A percentile compares a stretch with the other conserved stretches of the same genome.
These are phyloP conservation scores for Podila verticillata DNA, from an alignment of 192 early-diverging fungal species.

Conservation along the genomic window DNA sequence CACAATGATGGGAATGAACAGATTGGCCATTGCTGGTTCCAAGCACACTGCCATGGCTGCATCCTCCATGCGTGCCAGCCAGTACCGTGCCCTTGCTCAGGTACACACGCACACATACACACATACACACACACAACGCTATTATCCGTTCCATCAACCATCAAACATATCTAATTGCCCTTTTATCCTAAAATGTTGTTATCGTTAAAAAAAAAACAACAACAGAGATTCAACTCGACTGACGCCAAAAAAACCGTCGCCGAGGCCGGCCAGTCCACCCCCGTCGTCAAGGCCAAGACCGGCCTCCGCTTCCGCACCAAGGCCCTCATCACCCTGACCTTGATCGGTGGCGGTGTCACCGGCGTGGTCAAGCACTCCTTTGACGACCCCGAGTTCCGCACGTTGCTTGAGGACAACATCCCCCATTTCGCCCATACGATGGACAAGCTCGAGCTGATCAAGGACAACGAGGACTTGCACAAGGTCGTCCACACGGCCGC, in stretches of 20 bases:
- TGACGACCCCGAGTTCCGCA: slow-evolving; percentile 36
- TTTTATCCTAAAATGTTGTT: too few relatives aligned
- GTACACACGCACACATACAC: slow-evolving; percentile 17
- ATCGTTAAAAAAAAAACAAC: background rate
- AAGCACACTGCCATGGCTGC: slow-evolving; percentile 39
- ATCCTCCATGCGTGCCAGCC: slow-evolving; percentile 27
- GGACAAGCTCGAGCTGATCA: slow-evolving; percentile 44
- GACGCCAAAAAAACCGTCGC: slow-evolving; percentile 34
- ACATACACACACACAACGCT: too few relatives aligned
- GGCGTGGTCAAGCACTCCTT: slow-evolving; percentile 51
- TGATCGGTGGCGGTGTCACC: slow-evolving; percentile 39
- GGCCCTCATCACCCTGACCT: slow-evolving; percentile 37
- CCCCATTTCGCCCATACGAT: slow-evolving; percentile 43
- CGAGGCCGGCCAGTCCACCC: slow-evolving; percentile 22
- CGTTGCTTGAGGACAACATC: slow-evolving; percentile 36
- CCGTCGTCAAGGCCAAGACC: slow-evolving; percentile 14
- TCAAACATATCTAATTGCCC: too few relatives aligned
- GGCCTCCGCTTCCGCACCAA: slow-evolving; percentile 51
- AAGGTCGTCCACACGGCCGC: slow-evolving; percentile 18
- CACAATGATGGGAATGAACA: slow-evolving; percentile 40
- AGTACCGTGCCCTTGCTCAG: slow-evolving; percentile 47
- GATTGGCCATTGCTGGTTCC: slow-evolving; percentile 36
- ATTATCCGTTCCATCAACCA: too few relatives aligned
- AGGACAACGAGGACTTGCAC: slow-evolving; percentile 45
- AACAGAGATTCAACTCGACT: slow-evolving; percentile 48